phyloP scores from a whole-genome alignment of 1,139 yeast species.

The Diutina catenulata region DNA sequence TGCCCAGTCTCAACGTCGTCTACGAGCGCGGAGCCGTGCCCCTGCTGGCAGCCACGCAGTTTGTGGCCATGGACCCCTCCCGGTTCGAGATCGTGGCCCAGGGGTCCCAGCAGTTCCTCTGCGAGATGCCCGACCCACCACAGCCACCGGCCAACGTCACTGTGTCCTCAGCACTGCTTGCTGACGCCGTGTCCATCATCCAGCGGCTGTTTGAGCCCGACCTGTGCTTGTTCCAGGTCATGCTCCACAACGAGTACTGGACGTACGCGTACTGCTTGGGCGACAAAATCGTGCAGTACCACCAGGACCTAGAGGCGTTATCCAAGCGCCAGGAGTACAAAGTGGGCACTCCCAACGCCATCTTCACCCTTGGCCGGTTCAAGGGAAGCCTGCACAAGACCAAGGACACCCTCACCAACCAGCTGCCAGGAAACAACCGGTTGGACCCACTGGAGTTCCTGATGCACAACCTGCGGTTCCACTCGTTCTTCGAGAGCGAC shows the following conservation, averaged over 20 bases:
- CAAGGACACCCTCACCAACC: background rate
- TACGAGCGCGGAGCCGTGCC: conserved; percentile 1
- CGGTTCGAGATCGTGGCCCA: background rate
- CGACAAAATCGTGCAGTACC: conserved; percentile 3
- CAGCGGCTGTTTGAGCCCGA: background rate
- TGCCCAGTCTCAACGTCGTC: background rate
- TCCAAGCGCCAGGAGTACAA: background rate
- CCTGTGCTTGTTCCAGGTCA: background rate
- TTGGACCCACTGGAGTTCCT: background rate
- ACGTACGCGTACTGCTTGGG: conserved; percentile 3
- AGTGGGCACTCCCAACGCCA: conserved; percentile 1
- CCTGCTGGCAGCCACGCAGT: background rate
- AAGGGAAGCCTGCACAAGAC: background rate
- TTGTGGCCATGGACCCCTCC: background rate
- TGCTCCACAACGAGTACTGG: background rate
- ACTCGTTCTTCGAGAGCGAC: background rate
- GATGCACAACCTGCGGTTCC: background rate
- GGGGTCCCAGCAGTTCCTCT: background rate
- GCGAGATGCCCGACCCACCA: conserved; percentile 1
- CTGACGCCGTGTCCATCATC: background rate
- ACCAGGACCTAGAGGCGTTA: background rate
- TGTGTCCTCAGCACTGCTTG: no score
- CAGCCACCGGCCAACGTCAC: background rate
- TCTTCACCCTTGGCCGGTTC: conserved; percentile 2
- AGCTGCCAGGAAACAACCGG: background rate